Conservation (phyloP, 1,139 yeast species). For the Hanseniaspora uvarum region DNA sequence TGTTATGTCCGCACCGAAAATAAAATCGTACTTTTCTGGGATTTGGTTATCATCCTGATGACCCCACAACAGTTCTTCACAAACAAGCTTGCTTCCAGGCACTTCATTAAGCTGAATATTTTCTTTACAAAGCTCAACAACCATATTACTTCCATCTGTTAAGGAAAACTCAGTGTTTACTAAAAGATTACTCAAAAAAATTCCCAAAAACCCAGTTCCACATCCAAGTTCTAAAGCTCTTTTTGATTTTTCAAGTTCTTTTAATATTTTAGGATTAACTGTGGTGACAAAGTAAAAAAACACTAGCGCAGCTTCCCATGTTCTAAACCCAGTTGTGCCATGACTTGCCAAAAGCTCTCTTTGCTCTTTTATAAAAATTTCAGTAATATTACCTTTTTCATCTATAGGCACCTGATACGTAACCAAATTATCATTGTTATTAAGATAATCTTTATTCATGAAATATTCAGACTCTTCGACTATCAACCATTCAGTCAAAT, state of each 20-base stretch:
- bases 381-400: background rate
- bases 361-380: slow-evolving; percentile 10
- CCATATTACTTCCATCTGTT: slow-evolving; percentile 16
- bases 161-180: background rate
- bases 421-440: background rate
- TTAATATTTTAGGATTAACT: slow-evolving; percentile 17
- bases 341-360: slow-evolving; percentile 14
- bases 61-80: slow-evolving; percentile 47
- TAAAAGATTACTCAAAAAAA: slow-evolving; percentile 36
- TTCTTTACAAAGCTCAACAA: slow-evolving; percentile 7
- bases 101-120: slow-evolving; percentile 2
- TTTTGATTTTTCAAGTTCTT: background rate
- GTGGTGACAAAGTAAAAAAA: slow-evolving; percentile 41
- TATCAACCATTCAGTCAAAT: slow-evolving; percentile 6
- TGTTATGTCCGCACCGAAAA: slow-evolving; percentile 79
- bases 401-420: slow-evolving; percentile 1
- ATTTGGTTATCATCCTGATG: slow-evolving; percentile 34
- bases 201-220: slow-evolving; percentile 81
- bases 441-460: background rate
- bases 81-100: background rate
- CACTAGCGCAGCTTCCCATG: slow-evolving; percentile 91
- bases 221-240: slow-evolving; percentile 66
- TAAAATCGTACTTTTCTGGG: slow-evolving; percentile 32
- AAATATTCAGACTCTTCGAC: slow-evolving; percentile 11
- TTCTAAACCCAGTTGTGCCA: slow-evolving; percentile 68